phyloP scores from a whole-genome alignment of 108 stramenopile species.

The Schizochytrium sp. region DNA sequence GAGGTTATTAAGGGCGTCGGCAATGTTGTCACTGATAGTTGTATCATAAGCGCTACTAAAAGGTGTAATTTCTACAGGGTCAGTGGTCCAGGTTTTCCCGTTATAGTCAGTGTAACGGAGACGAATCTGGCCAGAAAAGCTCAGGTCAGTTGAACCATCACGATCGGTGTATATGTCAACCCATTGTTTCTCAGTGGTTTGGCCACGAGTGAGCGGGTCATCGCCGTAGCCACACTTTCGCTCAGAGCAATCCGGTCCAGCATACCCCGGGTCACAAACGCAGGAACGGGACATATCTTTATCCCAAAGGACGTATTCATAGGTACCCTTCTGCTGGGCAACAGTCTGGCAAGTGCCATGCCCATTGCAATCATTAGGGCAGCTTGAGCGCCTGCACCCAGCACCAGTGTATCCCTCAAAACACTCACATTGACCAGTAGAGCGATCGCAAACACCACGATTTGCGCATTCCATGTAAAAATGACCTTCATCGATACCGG shows the following conservation, averaged over 20 bases:
- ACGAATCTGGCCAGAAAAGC: background rate
- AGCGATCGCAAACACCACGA: conserved; percentile 85
- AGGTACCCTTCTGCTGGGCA: conserved; percentile 58
- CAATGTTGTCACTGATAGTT: background rate
- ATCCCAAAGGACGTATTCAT: conserved; percentile 77
- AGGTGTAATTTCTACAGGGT: background rate
- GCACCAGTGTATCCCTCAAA: conserved; percentile 85
- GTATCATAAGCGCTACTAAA: background rate
- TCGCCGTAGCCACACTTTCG: conserved; percentile 74
- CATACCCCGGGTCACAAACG: conserved; percentile 77
- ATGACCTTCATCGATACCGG: conserved; percentile 71
- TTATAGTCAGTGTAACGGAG: conserved; percentile 61
- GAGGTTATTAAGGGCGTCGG: conserved; percentile 38
- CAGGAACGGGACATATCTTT: conserved; percentile 75
- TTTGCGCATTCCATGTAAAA: conserved; percentile 84
- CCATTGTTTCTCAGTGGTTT: conserved; percentile 36
- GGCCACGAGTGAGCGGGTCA: conserved; percentile 73
- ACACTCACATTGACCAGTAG: conserved; percentile 82
- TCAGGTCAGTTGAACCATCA: background rate
- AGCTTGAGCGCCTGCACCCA: conserved; percentile 84
- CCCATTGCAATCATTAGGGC: conserved; percentile 81
- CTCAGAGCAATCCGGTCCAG: conserved; percentile 73
- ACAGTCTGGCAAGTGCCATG: conserved; percentile 76
- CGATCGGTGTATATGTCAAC: conserved; percentile 40
- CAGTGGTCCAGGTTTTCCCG: conserved; percentile 54